phyloP scores from a whole-genome alignment of 805 yeast genomes.

The Grigorovia transvaalensis region DNA sequence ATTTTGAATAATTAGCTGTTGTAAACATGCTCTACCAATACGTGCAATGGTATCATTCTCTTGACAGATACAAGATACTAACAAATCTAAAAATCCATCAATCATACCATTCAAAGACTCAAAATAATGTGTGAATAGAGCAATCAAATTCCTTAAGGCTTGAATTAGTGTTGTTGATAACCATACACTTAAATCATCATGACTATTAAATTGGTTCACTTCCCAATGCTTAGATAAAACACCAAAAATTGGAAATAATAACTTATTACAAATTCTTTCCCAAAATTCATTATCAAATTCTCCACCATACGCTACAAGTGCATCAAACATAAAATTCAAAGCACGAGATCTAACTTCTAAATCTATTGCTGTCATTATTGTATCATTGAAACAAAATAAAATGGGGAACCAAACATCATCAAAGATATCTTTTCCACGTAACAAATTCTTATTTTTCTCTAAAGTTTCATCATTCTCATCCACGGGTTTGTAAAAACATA shows the following conservation, averaged over 20 bases:
- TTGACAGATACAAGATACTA: slow-evolving; percentile 86
- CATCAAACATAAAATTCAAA: slow-evolving; percentile 69
- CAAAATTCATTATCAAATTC: slow-evolving; percentile 68
- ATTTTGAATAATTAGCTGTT: slow-evolving; percentile 70
- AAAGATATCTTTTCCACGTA: slow-evolving; percentile 34
- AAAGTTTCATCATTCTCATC: slow-evolving; percentile 1
- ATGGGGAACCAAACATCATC: slow-evolving; percentile 76
- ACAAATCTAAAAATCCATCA: slow-evolving; percentile 64
- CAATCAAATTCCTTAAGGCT: slow-evolving; percentile 81
- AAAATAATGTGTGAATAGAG: slow-evolving; percentile 74
- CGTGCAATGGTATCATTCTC: slow-evolving; percentile 94
- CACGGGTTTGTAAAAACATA: slow-evolving; percentile 24
- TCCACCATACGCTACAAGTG: slow-evolving; percentile 68
- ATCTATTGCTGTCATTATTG: slow-evolving; percentile 89
- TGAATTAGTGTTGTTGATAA: slow-evolving; percentile 91
- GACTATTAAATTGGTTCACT: slow-evolving; percentile 51
- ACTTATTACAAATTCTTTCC: slow-evolving; percentile 66
- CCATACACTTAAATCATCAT: slow-evolving; percentile 92
- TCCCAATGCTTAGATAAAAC: slow-evolving; percentile 71
- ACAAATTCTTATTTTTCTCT: slow-evolving; percentile 13
- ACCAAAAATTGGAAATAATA: slow-evolving; percentile 83
- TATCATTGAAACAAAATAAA: slow-evolving; percentile 73
- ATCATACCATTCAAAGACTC: slow-evolving; percentile 63
- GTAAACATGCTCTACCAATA: slow-evolving; percentile 84
- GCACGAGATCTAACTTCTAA: slow-evolving; percentile 89